Percentiles rank a stretch among this genome's conserved stretches.
Evolutionary conservation across 2,329 filamentous ascomycete species (phyloP).

Genomic region (Hypoxylon sp.): DNA sequence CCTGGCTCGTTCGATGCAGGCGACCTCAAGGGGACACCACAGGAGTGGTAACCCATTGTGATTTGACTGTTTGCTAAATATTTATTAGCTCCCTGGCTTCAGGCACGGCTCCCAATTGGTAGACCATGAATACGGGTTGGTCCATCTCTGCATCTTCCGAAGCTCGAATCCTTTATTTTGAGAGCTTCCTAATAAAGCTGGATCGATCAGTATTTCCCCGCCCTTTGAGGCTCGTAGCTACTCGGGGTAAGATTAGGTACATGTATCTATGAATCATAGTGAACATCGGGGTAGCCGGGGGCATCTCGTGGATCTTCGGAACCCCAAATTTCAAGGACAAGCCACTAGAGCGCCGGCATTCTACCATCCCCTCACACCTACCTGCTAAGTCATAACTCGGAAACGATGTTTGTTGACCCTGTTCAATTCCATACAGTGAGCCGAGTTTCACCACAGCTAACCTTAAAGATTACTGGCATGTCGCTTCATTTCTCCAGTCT

Average conservation of each 20-base stretch:
- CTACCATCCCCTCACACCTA: neutral
- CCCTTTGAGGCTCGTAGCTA: constrained; percentile 40
- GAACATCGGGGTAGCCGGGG: constrained; percentile 19
- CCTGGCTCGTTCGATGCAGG: constrained; percentile 22
- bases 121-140: constrained; percentile 14
- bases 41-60: constrained; percentile 23
- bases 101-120: constrained; percentile 25
- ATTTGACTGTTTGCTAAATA: constrained; percentile 29
- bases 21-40: constrained; percentile 35
- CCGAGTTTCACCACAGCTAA: neutral
- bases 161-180: constrained; percentile 26
- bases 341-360: neutral
- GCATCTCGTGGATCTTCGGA: neutral
- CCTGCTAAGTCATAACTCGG: neutral
- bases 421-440: neutral
- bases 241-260: constrained; percentile 26
- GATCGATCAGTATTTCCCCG: constrained; percentile 38
- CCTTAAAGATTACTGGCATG: constrained; percentile 16
- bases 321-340: constrained; percentile 4
- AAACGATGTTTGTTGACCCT: neutral
- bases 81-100: constrained; percentile 10
- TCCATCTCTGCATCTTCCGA: constrained; percentile 10
- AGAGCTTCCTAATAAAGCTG: constrained; percentile 44
- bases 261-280: constrained; percentile 13
- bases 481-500: constrained; percentile 10